Conservation (phyloP, 78 protist species). For the Isochrysis galbana region DNA sequence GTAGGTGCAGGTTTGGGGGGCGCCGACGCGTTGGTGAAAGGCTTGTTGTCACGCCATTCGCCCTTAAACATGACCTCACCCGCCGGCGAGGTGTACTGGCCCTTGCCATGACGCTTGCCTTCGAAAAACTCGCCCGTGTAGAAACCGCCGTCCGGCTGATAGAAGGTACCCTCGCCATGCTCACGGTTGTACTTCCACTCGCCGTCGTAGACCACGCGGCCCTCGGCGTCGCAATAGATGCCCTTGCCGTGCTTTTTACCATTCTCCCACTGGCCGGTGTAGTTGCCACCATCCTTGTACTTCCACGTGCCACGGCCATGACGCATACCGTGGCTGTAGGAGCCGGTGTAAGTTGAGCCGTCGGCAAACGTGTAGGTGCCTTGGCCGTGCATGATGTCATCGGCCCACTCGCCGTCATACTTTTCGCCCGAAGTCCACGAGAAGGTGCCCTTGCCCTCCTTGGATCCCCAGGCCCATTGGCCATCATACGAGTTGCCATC, state of each 20-base stretch:
- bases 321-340: not conserved
- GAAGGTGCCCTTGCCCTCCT: slow-evolving; percentile 47
- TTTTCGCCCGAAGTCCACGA: slow-evolving; percentile 42
- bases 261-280: not conserved
- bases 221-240: not conserved
- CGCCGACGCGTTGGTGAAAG: not conserved
- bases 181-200: not conserved
- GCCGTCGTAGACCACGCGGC: not conserved
- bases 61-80: not conserved
- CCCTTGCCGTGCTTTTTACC: not conserved
- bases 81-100: not conserved
- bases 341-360: not conserved
- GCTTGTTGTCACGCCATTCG: not conserved
- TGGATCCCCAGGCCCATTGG: slow-evolving; percentile 55
- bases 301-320: not conserved
- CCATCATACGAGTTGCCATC: slow-evolving; percentile 3
- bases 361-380: not conserved
- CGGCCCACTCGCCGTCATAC: slow-evolving; percentile 53
- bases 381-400: not conserved
- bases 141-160: not conserved
- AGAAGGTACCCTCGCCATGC: not conserved
- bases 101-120: not conserved
- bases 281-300: not conserved
- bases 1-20: too few relatives aligned
- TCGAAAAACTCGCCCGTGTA: not conserved